These are phyloP conservation scores for Xanthoceras sorbifolium DNA, from an alignment of 345 rosid genomes.

Conservation along the genomic window DNA sequence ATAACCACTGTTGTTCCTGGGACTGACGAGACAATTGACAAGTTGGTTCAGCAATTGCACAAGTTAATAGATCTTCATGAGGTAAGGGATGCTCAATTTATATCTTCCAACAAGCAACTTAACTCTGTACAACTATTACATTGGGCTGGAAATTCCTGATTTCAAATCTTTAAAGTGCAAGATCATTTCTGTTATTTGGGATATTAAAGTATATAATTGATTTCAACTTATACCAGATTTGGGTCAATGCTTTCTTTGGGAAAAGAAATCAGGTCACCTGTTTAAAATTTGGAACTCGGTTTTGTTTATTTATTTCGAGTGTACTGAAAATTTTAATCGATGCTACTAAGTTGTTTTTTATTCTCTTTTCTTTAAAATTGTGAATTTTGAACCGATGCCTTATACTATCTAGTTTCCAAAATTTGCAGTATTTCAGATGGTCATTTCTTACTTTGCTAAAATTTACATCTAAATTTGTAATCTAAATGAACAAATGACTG, in stretches of 20 bases:
- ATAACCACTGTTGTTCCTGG: constrained; percentile 79
- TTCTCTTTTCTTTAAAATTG: too few relatives aligned
- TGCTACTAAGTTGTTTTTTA: background rate
- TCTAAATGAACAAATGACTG: constrained; percentile 16
- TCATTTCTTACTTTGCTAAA: background rate
- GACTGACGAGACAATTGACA: constrained; percentile 66
- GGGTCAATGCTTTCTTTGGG: background rate
- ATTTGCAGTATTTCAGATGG: background rate
- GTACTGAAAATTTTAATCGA: background rate
- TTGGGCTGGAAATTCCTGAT: background rate
- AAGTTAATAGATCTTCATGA: constrained; percentile 70
- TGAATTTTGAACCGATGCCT: background rate
- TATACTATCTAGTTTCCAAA: background rate
- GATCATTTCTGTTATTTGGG: background rate
- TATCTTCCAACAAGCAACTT: background rate
- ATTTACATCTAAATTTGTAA: background rate
- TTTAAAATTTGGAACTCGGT: constrained; percentile 2
- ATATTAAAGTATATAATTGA: background rate
- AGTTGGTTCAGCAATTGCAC: constrained; percentile 68
- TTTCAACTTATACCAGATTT: background rate
- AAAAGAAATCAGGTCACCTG: background rate
- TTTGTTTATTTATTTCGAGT: background rate
- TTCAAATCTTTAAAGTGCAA: background rate
- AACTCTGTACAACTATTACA: too few relatives aligned
- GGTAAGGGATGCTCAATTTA: constrained; percentile 36